These are phyloP conservation scores for Ophioceras dolichostomum DNA, from an alignment of 2,329 filamentous ascomycete species.

Conservation along the genomic window DNA sequence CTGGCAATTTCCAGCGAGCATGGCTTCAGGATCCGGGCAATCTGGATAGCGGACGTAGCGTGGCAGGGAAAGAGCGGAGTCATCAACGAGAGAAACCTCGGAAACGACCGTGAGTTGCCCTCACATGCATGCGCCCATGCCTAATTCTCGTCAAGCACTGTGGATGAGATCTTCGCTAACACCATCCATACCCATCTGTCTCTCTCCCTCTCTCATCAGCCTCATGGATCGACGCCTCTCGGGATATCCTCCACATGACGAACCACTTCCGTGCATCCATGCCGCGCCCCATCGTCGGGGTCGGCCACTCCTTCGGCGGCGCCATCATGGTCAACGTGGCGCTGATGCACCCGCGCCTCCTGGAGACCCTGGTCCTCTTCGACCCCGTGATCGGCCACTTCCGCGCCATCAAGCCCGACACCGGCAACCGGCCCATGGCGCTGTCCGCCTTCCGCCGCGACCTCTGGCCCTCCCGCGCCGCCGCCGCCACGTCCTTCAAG, in stretches of 20 bases:
- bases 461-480: conserved; percentile 64
- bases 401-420: conserved; percentile 25
- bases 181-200: too few species aligned
- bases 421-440: conserved; percentile 26
- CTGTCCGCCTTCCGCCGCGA: conserved; percentile 65
- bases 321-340: conserved; percentile 59
- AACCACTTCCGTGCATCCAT: conserved; percentile 72
- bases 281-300: conserved; percentile 68
- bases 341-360: conserved; percentile 68
- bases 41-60: conserved; percentile 86
- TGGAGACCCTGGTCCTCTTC: conserved; percentile 64
- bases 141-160: too few species aligned
- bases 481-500: conserved; percentile 54
- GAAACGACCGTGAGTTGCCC: conserved; percentile 62
- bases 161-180: too few species aligned
- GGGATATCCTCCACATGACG: conserved; percentile 75
- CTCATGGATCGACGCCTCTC: conserved; percentile 73
- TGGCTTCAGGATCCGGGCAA: conserved; percentile 61
- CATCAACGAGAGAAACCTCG: conserved; percentile 63
- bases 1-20: conserved; percentile 40
- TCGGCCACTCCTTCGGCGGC: conserved; percentile 86
- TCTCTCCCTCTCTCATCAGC: conserved; percentile 36
- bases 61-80: conserved; percentile 71
- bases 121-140: too few species aligned
- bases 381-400: conserved; percentile 78